Evolutionary conservation across 2,329 filamentous ascomycete species (phyloP), one percentile per base, ranked within the genome.

Genomic region (Aspergillus clavatus): DNA sequence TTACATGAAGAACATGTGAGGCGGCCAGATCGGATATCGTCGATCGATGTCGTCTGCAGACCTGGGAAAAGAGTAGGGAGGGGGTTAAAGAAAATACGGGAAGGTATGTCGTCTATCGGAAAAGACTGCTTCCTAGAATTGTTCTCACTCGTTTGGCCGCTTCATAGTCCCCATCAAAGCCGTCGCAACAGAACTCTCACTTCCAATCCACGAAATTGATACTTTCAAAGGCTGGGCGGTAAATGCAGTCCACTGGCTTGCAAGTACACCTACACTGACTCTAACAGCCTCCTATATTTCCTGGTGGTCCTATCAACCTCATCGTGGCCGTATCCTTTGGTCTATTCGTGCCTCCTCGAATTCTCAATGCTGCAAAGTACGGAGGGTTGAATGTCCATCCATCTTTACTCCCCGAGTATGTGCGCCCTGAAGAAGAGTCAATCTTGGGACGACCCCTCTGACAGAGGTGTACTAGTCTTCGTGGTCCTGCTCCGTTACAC

Each of bases 271-370:
- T 49, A 14, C 36, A 47, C 54, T 62, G 31, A 61, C 47, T 21
- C 16, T 43, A 29, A 21, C 53, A 84, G 76, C 76, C 83, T 26
- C 83, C 84, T 0, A 59, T 62, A 35, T 60, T 72, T 3, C 42
- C 71, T 12, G 61, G 57, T 27, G 58, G 64, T 22, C 56, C 70
- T 21, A 81, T 82, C 54, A 89, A 96, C 64, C 74, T 98, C 47
- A 79, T 98, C 55, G 75, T 97, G 37, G 90, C 90, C 38, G 93
- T 97, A 4, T 97, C 93, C 0, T 98, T 97, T 68, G 93, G 93
- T 3, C 78, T 95, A 6, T 85, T 96, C 50, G 83, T 98, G 1
- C 93, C 93, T 0, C 76, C 78, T 0, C 78, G 88, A 4, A 81
- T 97, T 12, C 73, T 98, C 18, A 72, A 72, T 18, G 71, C 71